These are phyloP conservation scores for Tulasnella sp. DNA, from an alignment of 768 basidiomycete genomes.

Conservation along the genomic window DNA sequence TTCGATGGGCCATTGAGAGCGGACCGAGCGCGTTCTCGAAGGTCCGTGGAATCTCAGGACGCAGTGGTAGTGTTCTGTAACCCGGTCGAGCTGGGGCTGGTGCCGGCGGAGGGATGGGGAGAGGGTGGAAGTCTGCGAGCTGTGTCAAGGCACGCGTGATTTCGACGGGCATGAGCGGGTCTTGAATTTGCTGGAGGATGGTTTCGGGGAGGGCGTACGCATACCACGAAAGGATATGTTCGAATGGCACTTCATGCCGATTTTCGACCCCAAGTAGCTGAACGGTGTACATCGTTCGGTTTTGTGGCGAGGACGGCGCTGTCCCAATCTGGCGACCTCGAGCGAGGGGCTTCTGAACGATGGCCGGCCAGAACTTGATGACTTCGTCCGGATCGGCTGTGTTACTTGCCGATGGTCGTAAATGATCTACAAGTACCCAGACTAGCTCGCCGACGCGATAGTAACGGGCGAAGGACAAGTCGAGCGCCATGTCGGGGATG, in stretches of 20 bases:
- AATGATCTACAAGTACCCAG: too few relatives aligned
- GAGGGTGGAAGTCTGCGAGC: slow-evolving; percentile 7
- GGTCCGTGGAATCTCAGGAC: not conserved
- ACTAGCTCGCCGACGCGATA: too few relatives aligned
- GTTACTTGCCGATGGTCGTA: too few relatives aligned
- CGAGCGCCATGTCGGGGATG: too few relatives aligned
- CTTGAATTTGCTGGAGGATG: not conserved
- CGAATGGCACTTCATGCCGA: not conserved
- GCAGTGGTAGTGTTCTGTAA: not conserved
- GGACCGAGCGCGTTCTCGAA: slow-evolving; percentile 12
- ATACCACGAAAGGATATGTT: slow-evolving; percentile 3
- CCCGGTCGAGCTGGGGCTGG: not conserved
- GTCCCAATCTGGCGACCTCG: too few relatives aligned
- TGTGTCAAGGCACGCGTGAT: not conserved
- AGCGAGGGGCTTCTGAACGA: too few relatives aligned
- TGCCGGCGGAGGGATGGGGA: not conserved
- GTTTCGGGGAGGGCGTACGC: not conserved
- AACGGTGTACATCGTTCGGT: not conserved
- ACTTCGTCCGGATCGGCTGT: too few relatives aligned
- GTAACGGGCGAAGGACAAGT: too few relatives aligned
- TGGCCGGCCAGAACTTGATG: too few relatives aligned
- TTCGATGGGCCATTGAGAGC: not conserved
- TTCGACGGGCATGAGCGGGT: slow-evolving; percentile 1
- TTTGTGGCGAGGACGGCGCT: too few relatives aligned
- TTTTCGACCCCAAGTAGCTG: not conserved